Evolutionary conservation across 768 basidiomycete genomes (phyloP), one percentile per base, ranked within the genome.

Genomic region (Termitomyces sp.): DNA sequence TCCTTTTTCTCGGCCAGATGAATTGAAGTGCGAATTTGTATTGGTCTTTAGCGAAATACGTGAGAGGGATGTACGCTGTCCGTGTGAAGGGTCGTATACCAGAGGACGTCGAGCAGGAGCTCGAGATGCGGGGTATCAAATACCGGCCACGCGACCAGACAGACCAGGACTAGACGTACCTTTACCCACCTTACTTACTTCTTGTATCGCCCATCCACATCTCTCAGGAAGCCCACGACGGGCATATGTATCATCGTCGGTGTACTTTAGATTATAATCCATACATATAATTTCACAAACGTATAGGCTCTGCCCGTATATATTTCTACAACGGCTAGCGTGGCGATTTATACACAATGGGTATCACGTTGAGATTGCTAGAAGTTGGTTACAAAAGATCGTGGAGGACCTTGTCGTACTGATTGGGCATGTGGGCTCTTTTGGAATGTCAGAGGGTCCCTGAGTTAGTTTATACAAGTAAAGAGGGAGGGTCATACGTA

Each of bases 31-130:
- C 5, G 21, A 1, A 7, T 49, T 29, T 38, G n/a, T 49, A n/a
- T n/a, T n/a, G 11, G 4, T 35, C 37, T 63, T 19, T 59, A 97
- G 96, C 92, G 61, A 95, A 95, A 73, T 92, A 93, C 65, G 87
- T 85, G 12, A 82, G 89, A 4, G 96, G 96, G 0, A 85, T 98
- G 76, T 99, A 99, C 69, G 96, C 96, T 14, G 92, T 90, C 17
- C 86, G 93, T 10, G 91, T 95, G 27, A 87, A 84, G 61, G 92
- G 92, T 1, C 85, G 89, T 16, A 80, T 95, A 56, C 92, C 91
- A 0, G 90, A 92, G 52, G 91, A 93, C 43, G 84, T 94, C 5
- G 90, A 93, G 65, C 83, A 82, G 21, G 91, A 92, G 63, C 79
- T 95, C 27, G 86, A 90, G 54, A 80, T 74, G 47, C 81, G 87